These are phyloP conservation scores for Zostera marina DNA, from an alignment of 116 monocot species.

Conservation along the genomic window DNA sequence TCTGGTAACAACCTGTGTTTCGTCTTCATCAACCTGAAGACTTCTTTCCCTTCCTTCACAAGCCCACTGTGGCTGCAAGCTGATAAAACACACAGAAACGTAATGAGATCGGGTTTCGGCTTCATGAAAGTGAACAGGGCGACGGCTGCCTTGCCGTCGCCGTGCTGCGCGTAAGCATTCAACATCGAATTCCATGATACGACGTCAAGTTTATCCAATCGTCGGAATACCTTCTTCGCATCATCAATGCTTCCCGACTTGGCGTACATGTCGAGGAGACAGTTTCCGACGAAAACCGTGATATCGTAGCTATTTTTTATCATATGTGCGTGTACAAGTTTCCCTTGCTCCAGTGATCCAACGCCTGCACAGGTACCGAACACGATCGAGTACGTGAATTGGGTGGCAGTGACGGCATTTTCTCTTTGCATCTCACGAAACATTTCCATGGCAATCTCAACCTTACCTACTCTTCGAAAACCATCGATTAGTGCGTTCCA, in stretches of 20 bases:
- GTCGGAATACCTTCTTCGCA: slow-evolving; percentile 16
- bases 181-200: slow-evolving; percentile 35
- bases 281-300: slow-evolving; percentile 14
- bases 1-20: slow-evolving; percentile 12
- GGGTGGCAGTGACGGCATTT: slow-evolving; percentile 8
- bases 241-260: slow-evolving; percentile 23
- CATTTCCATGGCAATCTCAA: slow-evolving; percentile 9
- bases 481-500: slow-evolving; percentile 28
- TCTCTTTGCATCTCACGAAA: slow-evolving; percentile 23
- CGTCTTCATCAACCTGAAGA: slow-evolving; percentile 15
- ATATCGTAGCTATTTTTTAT: slow-evolving; percentile 11
- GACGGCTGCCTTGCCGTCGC: slow-evolving; percentile 14
- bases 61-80: slow-evolving; percentile 26
- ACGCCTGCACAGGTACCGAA: slow-evolving; percentile 17
- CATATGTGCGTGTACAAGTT: slow-evolving; percentile 26
- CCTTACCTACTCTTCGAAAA: slow-evolving; percentile 9
- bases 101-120: slow-evolving; percentile 11
- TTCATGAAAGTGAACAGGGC: slow-evolving; percentile 8
- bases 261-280: slow-evolving; percentile 30
- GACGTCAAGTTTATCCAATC: slow-evolving; percentile 12
- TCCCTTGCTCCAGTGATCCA: slow-evolving; percentile 29
- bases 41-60: slow-evolving; percentile 13
- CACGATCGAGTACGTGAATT: slow-evolving; percentile 21
- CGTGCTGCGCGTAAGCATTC: slow-evolving; percentile 20
- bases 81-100: slow-evolving; percentile 17